Evolutionary conservation across 83 land plant genomes (phyloP), one percentile per base, ranked within the genome.

Genomic region (Thuja plicata): DNA sequence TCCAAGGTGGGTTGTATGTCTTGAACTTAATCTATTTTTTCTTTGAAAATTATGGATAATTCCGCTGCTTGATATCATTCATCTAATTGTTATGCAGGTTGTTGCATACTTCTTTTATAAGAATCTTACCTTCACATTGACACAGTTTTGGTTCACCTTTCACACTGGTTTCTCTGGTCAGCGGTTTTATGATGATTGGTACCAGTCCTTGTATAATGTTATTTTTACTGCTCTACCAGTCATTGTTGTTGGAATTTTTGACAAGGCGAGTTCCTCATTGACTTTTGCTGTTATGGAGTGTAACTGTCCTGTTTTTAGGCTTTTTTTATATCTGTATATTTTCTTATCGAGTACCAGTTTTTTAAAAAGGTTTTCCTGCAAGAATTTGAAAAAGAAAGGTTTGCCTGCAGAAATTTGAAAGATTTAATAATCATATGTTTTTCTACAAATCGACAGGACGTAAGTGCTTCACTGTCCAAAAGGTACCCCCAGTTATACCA

Each of bases 131-230:
- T 98, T 98, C 93, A 98, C 99, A 54, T 92, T 98, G 90, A 98
- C 99, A 48, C 99, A 98, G 87, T 98, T 98, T 91, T 98, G 99
- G 99, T 98, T 98, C 94, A 98, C 97, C 88, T 95, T 98, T 48
- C 95, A 93, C 84, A 96, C 99, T 87, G 99, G 99, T 38, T 97
- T 96, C 89, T 96, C 98, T 90, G 99, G 99, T 89, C 98, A 96
- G 87, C 94, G 99, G 87, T 98, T 96, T 78, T 98, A 98, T 89
- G 99, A 98, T 94, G 99, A 98, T 88, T 98, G 99, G 99, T 98
- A 92, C 87, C 99, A 98, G 93, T 96, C 99, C 12, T 86, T 98
- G 76, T 98, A 96, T 87, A 98, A 98, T 92, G 99, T 98, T 60
- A 93, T 98, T 71, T 98, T 98, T 86, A 98, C 99, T 16, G 95